Evolutionary conservation across 2,329 filamentous ascomycete species (phyloP), one percentile per base, ranked within the genome.

Genomic region (Trichocomaceae sp.): DNA sequence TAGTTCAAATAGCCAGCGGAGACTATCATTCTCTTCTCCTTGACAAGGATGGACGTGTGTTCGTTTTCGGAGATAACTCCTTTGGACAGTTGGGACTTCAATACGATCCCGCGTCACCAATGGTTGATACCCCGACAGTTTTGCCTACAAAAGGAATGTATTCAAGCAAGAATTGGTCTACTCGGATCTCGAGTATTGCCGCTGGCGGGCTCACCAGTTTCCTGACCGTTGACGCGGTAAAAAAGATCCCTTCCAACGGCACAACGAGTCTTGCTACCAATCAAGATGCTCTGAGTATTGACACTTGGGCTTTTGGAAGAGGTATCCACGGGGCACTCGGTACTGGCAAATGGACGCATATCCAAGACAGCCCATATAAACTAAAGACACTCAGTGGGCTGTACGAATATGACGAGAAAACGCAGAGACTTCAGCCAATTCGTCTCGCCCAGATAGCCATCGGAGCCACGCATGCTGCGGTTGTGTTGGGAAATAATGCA

Each of bases 21-120:
- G 90, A 96, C 66, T 84, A 85, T 61, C 93, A 99, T 72, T 95
- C 90, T 3, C 74, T 95, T 1, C 87, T 84, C 0, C 78, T 90
- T 15, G 88, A 92, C 66, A 81, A 82, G 57, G 78, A 86, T 51
- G 92, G 92, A 15, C 82, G 84, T 15, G 80, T 93, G 15, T 96
- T 93, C 69, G 79, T 84, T 6, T 97, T 95, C 73, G 93, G 93
- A 37, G 91, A 97, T 70, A 97, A 97, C 72, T 84, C 85, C 0
- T 82, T 83, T 44, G 93, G 93, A n/a, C 93, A 97, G 70, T 79
- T 97, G 3, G 92, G 92, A n/a, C 84, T 92, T 63, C 83, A 89
- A 50, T 82, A 81, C 52, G 83, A 83, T 48, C 68, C 80, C 0
- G 81, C 85, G 26, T 75, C 82, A 15, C 77, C 82, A 7, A 81